Conservation (phyloP, 192 early-diverging fungal genomes). For the Allomyces arbusculus region DNA sequence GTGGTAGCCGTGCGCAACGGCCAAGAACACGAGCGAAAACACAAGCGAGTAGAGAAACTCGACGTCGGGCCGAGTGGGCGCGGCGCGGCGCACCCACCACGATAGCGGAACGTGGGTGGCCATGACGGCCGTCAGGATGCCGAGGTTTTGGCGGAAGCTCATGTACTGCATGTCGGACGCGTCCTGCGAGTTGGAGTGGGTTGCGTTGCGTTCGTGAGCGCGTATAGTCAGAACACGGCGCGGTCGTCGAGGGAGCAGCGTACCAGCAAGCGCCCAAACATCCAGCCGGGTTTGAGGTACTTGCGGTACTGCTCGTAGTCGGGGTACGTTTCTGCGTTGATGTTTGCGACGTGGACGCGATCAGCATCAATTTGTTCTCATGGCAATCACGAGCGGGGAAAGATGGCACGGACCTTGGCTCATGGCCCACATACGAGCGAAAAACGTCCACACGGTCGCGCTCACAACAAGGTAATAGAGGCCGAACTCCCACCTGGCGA, state of each 20-base stretch:
- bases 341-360: conserved; percentile 46
- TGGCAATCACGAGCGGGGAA: too few relatives aligned
- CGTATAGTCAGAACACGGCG: too few relatives aligned
- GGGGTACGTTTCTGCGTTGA: conserved; percentile 18
- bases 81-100: conserved; percentile 16
- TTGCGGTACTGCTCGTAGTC: conserved; percentile 17
- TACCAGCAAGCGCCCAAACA: conserved; percentile 5
- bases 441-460: too few relatives aligned
- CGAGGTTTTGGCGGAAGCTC: conserved; percentile 36
- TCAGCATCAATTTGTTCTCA: conserved; percentile 3
- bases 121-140: conserved; percentile 21
- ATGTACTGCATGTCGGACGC: conserved; percentile 22
- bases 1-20: conserved; percentile 50
- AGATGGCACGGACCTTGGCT: too few relatives aligned
- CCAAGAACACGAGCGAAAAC: conserved; percentile 38
- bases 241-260: too few relatives aligned
- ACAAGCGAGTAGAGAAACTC: conserved; percentile 25
- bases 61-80: conserved; percentile 13
- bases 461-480: conserved; percentile 43
- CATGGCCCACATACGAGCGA: too few relatives aligned
- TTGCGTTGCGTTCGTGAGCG: too few relatives aligned
- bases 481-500: conserved; percentile 37
- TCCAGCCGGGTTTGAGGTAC: conserved; percentile 10
- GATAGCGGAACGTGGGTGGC: conserved; percentile 24
- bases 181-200: conserved; percentile 3